Evolutionary conservation across 2,329 filamentous ascomycete species (phyloP), one percentile per base, ranked within the genome.

Genomic region (Neospermospora avenae): DNA sequence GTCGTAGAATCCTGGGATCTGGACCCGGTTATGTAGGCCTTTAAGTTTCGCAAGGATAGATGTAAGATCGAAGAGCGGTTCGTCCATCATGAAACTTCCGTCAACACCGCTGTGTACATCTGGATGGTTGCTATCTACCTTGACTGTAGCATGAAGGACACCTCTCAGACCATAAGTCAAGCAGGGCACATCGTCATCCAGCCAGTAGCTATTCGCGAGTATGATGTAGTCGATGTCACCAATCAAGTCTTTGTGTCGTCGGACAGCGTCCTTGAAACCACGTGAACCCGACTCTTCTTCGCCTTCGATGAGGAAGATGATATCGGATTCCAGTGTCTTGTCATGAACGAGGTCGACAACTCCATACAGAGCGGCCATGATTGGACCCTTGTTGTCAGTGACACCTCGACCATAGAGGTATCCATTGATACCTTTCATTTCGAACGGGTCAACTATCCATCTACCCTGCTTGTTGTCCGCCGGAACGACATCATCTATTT

Each of bases 51-150:
- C 85, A 4, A 99, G 80, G 1, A 98, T 80, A 64, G 89, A 82
- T 3, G 96, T 93, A 1, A 99, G 80, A 73, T 99, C 95, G 42
- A 96, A 96, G 8, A 98, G 79, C 0, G 93, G 91, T 72, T 99
- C 95, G 61, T 96, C 91, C 62, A 95, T 84, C 76, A 96, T 84
- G 63, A 90, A 86, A 62, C 92, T 96, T 41, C 95, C 95, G 70
- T 98, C 93, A n/a, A 99, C 93, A 69, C 95, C 95, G 63, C 91
- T 96, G 75, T 99, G 95, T 1, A 96, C 82, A 74, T 99, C 95
- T 0, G 93, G 92, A 64, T 90, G 86, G 55, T 86, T 85, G 59
- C 92, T 96, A 65, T 96, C 88, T 25, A 99, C 86, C 63, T 92
- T 89, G 5, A 98, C 83, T 0, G 91, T 96, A 4, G 93, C 93